Base-by-base conservation (phyloP, 2,329 filamentous ascomycete species). In the Hawksworthiomyces lignivorus region DNA sequence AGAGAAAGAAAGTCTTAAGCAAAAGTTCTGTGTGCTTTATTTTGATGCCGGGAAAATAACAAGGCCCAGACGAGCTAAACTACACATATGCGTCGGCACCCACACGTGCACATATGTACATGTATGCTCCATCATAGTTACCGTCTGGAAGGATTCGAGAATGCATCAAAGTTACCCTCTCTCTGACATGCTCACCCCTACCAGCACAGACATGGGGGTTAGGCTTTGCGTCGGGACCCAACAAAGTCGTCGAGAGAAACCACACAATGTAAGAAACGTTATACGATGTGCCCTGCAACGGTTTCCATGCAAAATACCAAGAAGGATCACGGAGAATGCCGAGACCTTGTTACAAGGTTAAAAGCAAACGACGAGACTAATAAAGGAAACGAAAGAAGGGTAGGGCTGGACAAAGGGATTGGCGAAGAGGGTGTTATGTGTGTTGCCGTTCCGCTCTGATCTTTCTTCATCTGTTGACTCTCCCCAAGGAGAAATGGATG, bases 331-430 rank as follows among this genome's bases (percentile, higher is more conserved):
- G 40, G 27, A 33, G 36, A 26, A 26, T 42, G 40, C 40, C 20
- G 34, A 36, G 40, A 21, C 33, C 33, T 37, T 42, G 40, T 42
- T 36, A 42, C 34, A 32, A 20, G 28, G n/a, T 28, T 28, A 8
- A 20, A 43, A 19, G 14, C 29, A 32, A 28, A n/a, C n/a, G 21
- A 15, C 18, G 9, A 19, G 14, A 24, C 18, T 20, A 10, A 9
- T 32, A 15, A 32, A n/a, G 33, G 27, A 10, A 15, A 17, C 20
- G 17, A 42, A 17, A 24, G 15, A 36, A 37, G 21, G n/a, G n/a
- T n/a, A 14, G 10, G 7, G 14, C 21, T 9, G 18, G 32, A 21
- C 7, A 34, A 34, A 14, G 7, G 22, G 18, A 10, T n/a, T n/a
- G n/a, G n/a, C n/a, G n/a, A 22, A 34, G 18, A 21, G 14, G 3